Evolutionary conservation across 1,139 yeast genomes (phyloP).

Genomic region (Kodamaea suecica): DNA sequence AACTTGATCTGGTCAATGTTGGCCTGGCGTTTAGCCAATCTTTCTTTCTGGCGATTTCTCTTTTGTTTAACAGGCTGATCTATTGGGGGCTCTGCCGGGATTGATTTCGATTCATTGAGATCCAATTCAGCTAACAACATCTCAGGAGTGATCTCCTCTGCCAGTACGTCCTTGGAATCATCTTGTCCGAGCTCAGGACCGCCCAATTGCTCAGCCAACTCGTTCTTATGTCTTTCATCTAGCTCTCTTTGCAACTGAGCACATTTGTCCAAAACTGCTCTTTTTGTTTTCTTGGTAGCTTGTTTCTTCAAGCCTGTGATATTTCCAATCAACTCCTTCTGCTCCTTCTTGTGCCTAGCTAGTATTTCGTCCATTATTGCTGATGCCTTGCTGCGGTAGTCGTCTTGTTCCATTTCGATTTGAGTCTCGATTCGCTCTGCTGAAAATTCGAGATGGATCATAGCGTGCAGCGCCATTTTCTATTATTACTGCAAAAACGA

Average conservation of each 20-base stretch:
- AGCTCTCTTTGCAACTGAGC: slow-evolving; percentile 56
- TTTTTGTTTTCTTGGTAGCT: slow-evolving; percentile 76
- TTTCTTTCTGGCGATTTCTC: slow-evolving; percentile 82
- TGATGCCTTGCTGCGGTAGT: too few species aligned
- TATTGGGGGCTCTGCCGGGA: too few species aligned
- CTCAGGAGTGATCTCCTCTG: slow-evolving; percentile 60
- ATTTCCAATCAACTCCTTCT: slow-evolving; percentile 59
- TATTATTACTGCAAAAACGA: too few species aligned
- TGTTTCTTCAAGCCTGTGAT: slow-evolving; percentile 78
- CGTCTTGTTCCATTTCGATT: too few species aligned
- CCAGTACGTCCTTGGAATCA: slow-evolving; percentile 16
- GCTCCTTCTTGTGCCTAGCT: slow-evolving; percentile 67
- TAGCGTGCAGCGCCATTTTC: too few species aligned
- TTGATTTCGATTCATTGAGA: slow-evolving; percentile 18
- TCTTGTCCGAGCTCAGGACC: too few species aligned
- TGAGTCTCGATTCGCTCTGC: too few species aligned
- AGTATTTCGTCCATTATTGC: slow-evolving; percentile 49
- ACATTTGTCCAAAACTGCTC: slow-evolving; percentile 54
- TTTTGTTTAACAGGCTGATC: too few species aligned
- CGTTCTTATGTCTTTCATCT: slow-evolving; percentile 51
- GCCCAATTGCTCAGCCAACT: slow-evolving; percentile 28
- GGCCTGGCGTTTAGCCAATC: slow-evolving; percentile 71
- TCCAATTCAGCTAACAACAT: slow-evolving; percentile 56
- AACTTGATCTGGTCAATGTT: slow-evolving; percentile 59
- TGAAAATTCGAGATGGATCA: too few species aligned